These are phyloP conservation scores for Garcia nutans DNA, from an alignment of 345 rosid species.

Conservation along the genomic window DNA sequence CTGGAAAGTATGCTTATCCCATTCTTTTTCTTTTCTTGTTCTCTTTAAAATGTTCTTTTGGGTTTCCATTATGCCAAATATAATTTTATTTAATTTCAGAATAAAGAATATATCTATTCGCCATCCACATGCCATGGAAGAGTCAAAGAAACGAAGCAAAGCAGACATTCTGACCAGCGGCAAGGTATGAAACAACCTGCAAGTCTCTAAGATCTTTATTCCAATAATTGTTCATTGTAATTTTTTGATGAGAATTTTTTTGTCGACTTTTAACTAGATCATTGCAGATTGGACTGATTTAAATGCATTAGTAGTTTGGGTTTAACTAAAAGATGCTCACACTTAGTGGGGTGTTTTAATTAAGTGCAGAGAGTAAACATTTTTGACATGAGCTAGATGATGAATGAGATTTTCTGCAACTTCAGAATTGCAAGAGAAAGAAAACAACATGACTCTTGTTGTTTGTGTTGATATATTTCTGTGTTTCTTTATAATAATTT, in stretches of 20 bases:
- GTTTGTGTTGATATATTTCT: no score
- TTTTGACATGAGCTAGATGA: no score
- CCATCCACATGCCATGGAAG: conserved; percentile 62
- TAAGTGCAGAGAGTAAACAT: no score
- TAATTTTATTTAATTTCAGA: conserved; percentile 33
- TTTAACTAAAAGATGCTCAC: background rate
- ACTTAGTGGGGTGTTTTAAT: no score
- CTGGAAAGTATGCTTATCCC: conserved; percentile 59
- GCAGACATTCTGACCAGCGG: conserved; percentile 45
- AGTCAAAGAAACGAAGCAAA: conserved; percentile 55
- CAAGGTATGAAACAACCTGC: conserved; percentile 44
- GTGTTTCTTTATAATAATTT: no score
- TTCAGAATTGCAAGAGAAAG: no score
- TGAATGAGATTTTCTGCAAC: no score
- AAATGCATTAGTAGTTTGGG: background rate
- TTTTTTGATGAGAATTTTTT: background rate
- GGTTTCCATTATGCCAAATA: conserved; percentile 11
- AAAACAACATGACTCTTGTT: no score
- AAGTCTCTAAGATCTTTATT: background rate
- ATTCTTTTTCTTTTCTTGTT: conserved; percentile 5
- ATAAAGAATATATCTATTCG: conserved; percentile 51
- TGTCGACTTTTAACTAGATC: background rate
- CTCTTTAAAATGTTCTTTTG: conserved; percentile 4
- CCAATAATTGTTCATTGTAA: background rate
- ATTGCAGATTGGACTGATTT: background rate